These are phyloP conservation scores for Primulina eburnea DNA, from an alignment of 257 asterid species.

Conservation along the genomic window DNA sequence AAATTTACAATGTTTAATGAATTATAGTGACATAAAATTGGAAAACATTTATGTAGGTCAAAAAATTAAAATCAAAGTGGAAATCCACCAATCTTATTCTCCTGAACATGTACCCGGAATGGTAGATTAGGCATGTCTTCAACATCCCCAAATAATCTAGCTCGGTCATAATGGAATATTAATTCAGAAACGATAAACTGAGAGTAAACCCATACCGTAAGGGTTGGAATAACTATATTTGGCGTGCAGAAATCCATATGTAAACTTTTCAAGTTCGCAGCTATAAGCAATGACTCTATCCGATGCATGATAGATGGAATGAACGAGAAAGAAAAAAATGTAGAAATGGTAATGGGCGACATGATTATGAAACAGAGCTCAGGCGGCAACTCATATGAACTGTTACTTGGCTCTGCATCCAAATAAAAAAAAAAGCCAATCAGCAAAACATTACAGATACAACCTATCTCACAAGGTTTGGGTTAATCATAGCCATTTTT, in stretches of 20 bases:
- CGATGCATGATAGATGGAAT: slow-evolving; percentile 77
- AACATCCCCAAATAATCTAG: too few species aligned
- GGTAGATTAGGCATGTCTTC: too few species aligned
- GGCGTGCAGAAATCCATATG: slow-evolving; percentile 40
- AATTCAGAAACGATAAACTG: not conserved
- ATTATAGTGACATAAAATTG: too few species aligned
- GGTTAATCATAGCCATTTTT: not conserved
- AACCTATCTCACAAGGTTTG: not conserved
- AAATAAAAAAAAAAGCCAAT: slow-evolving; percentile 4
- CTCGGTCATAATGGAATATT: too few species aligned
- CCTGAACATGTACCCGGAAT: too few species aligned
- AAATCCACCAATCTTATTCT: too few species aligned
- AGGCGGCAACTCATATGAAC: slow-evolving; percentile 68
- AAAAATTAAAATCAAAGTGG: too few species aligned
- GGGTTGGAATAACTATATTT: slow-evolving; percentile 47
- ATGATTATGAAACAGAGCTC: slow-evolving; percentile 65
- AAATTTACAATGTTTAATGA: too few species aligned
- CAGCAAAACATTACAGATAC: slow-evolving; percentile 12
- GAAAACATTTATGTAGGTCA: too few species aligned
- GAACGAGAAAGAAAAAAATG: slow-evolving; percentile 59
- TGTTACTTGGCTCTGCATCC: slow-evolving; percentile 44
- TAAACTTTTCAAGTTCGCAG: slow-evolving; percentile 55
- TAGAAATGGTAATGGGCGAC: slow-evolving; percentile 57
- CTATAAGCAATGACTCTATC: slow-evolving; percentile 70
- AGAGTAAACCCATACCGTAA: slow-evolving; percentile 35